Conservation (phyloP, 768 basidiomycete species). For the Podaxis carcinomalis region DNA sequence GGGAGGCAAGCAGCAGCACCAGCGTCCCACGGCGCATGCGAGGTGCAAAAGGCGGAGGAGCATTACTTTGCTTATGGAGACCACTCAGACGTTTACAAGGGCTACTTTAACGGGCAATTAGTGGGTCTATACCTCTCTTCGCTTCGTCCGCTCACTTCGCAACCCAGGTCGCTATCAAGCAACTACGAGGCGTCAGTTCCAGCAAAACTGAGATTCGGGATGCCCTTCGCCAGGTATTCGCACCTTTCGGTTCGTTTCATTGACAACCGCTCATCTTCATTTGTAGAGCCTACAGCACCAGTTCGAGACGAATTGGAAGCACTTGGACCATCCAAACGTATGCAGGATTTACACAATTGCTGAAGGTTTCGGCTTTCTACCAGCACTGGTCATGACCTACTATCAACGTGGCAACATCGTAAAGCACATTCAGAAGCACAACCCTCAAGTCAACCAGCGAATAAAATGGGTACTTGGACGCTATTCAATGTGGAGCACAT, state of each 20-base stretch:
- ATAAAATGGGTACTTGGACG: conserved; percentile 2
- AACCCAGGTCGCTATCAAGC: conserved; percentile 16
- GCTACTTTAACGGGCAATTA: neutral
- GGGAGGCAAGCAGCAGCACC: too few relatives aligned
- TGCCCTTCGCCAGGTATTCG: conserved; percentile 8
- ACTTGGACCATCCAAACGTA: conserved; percentile 19
- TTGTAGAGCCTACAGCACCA: conserved; percentile 3
- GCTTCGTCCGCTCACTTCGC: neutral
- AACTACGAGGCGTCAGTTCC: conserved; percentile 17
- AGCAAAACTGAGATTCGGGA: conserved; percentile 11
- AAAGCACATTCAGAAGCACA: conserved; percentile 13
- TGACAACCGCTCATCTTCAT: neutral
- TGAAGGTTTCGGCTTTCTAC: conserved; percentile 16
- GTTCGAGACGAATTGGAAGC: conserved; percentile 11
- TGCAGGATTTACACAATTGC: conserved; percentile 17
- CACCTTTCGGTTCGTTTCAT: neutral
- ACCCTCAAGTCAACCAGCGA: neutral
- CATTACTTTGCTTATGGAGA: conserved; percentile 18
- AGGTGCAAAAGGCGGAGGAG: conserved; percentile 6
- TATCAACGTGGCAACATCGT: conserved; percentile 21
- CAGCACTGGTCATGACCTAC: conserved; percentile 21
- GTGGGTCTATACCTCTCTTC: neutral
- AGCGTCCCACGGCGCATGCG: too few relatives aligned
- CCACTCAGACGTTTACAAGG: conserved; percentile 18
- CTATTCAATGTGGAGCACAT: neutral